Conservation (phyloP, 768 basidiomycete species). For the Hericium alpestre region DNA sequence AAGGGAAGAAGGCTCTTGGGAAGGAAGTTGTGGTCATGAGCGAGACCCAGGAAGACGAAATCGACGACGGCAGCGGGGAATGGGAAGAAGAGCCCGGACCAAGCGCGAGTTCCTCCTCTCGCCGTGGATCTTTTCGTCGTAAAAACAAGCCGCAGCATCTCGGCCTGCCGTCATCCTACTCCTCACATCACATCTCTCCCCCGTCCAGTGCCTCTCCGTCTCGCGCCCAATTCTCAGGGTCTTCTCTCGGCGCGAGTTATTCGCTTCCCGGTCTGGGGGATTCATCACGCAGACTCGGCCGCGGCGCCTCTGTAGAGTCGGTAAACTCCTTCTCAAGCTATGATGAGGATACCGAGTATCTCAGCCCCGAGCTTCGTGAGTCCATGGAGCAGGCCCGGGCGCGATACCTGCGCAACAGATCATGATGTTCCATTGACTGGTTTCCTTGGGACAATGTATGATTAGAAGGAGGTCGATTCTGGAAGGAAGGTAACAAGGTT, state of each 20-base stretch:
- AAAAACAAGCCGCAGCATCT: constrained; percentile 11
- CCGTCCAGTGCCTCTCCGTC: constrained; percentile 15
- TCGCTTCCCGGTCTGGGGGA: constrained; percentile 15
- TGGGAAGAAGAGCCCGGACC: constrained; percentile 61
- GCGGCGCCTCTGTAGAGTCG: constrained; percentile 14
- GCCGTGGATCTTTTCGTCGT: constrained; percentile 16
- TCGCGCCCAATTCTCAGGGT: constrained; percentile 3
- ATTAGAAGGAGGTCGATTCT: neutral
- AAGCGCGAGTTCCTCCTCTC: constrained; percentile 11
- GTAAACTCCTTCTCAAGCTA: constrained; percentile 15
- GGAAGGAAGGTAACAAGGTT: neutral
- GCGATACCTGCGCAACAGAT: constrained; percentile 11
- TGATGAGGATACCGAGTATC: constrained; percentile 43
- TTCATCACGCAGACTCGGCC: constrained; percentile 15
- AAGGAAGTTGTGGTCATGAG: constrained; percentile 73
- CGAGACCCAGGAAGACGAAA: constrained; percentile 62
- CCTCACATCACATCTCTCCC: constrained; percentile 19
- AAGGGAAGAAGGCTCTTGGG: constrained; percentile 68
- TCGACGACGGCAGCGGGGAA: constrained; percentile 61
- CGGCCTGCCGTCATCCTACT: constrained; percentile 13
- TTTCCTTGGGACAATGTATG: constrained; percentile 1
- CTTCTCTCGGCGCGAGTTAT: constrained; percentile 16
- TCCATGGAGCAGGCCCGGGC: constrained; percentile 63
- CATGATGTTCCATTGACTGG: constrained; percentile 2
- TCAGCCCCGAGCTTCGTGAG: constrained; percentile 58